A percentile compares a stretch with the other conserved stretches of the same genome.
Evolutionary conservation across 768 basidiomycete species (phyloP).

Genomic region (Lentinula lateritia): DNA sequence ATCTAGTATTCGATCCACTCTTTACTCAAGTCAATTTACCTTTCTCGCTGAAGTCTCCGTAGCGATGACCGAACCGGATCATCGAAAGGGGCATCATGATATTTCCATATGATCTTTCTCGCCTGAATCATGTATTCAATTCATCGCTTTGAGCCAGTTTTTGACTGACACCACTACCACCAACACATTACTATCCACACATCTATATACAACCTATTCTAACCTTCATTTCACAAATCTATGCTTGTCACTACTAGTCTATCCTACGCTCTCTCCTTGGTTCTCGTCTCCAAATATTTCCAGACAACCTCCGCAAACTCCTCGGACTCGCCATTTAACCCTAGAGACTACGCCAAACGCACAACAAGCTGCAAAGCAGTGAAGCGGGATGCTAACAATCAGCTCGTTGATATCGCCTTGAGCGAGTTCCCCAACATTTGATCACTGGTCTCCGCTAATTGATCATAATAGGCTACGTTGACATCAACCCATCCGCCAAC

Average conservation of each 20-base stretch:
- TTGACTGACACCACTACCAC: background rate
- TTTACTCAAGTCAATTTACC: background rate
- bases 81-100: background rate
- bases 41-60: background rate
- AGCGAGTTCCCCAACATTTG: constrained; percentile 27
- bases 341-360: constrained; percentile 26
- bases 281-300: background rate
- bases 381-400: constrained; percentile 27
- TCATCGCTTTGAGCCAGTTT: background rate
- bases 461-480: constrained; percentile 47
- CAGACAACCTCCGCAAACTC: background rate
- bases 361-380: constrained; percentile 35
- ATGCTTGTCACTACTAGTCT: constrained; percentile 1
- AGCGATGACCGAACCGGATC: background rate
- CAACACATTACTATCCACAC: background rate
- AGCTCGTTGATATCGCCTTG: constrained; percentile 34
- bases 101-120: background rate
- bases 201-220: background rate
- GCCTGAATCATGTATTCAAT: background rate
- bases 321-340: constrained; percentile 26
- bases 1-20: too few species aligned
- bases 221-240: background rate
- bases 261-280: background rate
- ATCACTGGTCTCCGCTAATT: background rate
- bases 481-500: constrained; percentile 50